phyloP scores from a whole-genome alignment of 805 yeast genomes.

The Debaryomyces maramus region DNA sequence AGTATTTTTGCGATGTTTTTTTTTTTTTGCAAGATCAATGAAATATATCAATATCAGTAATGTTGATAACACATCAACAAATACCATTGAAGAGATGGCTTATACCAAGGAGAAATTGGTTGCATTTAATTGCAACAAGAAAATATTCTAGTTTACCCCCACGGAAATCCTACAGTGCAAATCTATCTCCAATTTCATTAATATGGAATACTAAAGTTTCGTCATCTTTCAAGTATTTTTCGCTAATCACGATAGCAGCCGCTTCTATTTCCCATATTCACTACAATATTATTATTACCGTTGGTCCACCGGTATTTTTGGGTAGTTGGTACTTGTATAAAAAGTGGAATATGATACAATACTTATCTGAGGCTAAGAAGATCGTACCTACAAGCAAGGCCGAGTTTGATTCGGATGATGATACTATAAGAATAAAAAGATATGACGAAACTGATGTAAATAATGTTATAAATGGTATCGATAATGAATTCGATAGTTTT shows the following conservation, averaged over 20 bases:
- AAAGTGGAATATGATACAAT: constrained; percentile 11
- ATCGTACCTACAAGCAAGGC: constrained; percentile 9
- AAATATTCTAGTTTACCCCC: constrained; percentile 25
- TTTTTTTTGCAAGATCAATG: not conserved
- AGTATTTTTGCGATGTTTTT: not conserved
- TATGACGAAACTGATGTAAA: constrained; percentile 35
- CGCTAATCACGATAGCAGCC: constrained; percentile 25
- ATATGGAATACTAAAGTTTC: constrained; percentile 31
- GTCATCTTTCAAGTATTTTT: constrained; percentile 26
- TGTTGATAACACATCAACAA: not conserved
- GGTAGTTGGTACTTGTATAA: constrained; percentile 25
- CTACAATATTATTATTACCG: constrained; percentile 34
- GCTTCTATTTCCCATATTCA: constrained; percentile 32
- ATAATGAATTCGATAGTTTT: constrained; percentile 38
- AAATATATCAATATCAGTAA: not conserved
- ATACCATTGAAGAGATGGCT: not conserved
- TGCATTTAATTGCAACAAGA: constrained; percentile 1
- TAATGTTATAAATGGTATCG: constrained; percentile 35
- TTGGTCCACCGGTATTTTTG: constrained; percentile 36
- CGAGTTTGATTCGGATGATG: constrained; percentile 7
- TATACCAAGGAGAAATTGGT: not conserved
- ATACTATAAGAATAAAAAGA: constrained; percentile 17
- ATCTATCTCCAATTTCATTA: constrained; percentile 20
- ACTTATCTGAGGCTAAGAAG: constrained; percentile 14
- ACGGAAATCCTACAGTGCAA: constrained; percentile 30